Evolutionary conservation across 2,329 filamentous ascomycete genomes (phyloP), one percentile per base, ranked within the genome.

Genomic region (Hansfordia pulvinata): DNA sequence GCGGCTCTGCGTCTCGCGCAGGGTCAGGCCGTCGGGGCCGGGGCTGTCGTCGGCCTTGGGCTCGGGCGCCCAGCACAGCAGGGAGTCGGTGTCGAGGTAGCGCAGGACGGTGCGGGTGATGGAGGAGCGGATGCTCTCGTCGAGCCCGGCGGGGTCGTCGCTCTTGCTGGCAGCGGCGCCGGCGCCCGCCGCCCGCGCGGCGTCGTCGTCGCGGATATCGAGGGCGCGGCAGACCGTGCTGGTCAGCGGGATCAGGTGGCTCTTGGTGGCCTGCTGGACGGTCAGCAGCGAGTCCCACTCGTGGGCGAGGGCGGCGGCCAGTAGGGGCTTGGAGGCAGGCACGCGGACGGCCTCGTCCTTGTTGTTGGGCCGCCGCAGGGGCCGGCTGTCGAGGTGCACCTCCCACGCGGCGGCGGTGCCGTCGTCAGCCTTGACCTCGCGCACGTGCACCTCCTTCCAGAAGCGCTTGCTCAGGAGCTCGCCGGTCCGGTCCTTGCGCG

Each of bases 211-310:
- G 25, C 62, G 62, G 29, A 96, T 81, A 46, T 96, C 88, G 17
- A 88, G 53, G 0, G 85, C 88, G 23, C 90, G 77, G 35, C 84
- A 83, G 13, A 76, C 63, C 10, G 94, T 69, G 25, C 83, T 85
- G 3, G 86, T 96, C 35, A 98, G 61, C 10, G 90, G 90, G 38
- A 94, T 88, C 25, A 92, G 71, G 54, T 96, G 84, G 32, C 81
- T 72, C 49, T 78, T 82, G 20, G 86, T 68, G 0, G 85, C 83
- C 53, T 96, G 83, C 46, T 86, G 77, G 3, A 80, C 74, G 10
- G 80, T 81, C 14, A 76, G 67, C 33, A 98, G 67, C 25, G 78
- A 63, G 49, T 94, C 86, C 90, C 90, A 98, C 60, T 98, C 90
- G 23, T 92, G 58, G 3, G 88, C 90, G 35, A 98, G 75, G 30